Evolutionary conservation across 2,329 filamentous ascomycete species (phyloP).

Genomic region (Aspergillus glaucus): DNA sequence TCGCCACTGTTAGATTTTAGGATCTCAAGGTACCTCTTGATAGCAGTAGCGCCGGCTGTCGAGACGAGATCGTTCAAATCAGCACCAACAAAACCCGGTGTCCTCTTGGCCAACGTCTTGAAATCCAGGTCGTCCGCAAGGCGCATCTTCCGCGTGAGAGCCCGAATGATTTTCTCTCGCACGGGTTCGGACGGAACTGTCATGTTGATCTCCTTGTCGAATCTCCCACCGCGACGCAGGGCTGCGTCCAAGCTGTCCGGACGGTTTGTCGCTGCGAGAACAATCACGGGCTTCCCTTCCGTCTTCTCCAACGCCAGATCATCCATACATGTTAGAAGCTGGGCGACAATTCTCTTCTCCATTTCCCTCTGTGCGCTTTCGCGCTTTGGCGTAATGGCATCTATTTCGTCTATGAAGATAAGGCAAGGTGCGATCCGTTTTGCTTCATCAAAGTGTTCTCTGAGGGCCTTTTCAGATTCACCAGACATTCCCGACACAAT

Average conservation of each 20-base stretch:
- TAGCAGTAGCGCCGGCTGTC: slow-evolving; percentile 59
- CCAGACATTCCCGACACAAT: slow-evolving; percentile 83
- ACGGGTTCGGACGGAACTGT: slow-evolving; percentile 75
- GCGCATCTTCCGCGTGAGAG: slow-evolving; percentile 60
- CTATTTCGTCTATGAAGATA: slow-evolving; percentile 87
- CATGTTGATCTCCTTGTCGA: slow-evolving; percentile 79
- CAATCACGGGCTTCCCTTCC: slow-evolving; percentile 72
- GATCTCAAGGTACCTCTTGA: slow-evolving; percentile 53
- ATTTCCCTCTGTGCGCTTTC: slow-evolving; percentile 80
- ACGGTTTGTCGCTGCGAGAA: slow-evolving; percentile 84
- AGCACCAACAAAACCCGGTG: slow-evolving; percentile 87
- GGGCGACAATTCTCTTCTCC: slow-evolving; percentile 78
- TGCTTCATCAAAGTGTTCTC: slow-evolving; percentile 82
- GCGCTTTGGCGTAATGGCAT: slow-evolving; percentile 80
- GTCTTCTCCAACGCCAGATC: slow-evolving; percentile 66
- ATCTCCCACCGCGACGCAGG: slow-evolving; percentile 65
- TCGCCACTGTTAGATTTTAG: slow-evolving; percentile 42
- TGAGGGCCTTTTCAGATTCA: slow-evolving; percentile 79
- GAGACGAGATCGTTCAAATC: slow-evolving; percentile 70
- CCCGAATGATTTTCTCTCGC: slow-evolving; percentile 69
- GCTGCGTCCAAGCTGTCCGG: slow-evolving; percentile 80
- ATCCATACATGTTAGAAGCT: slow-evolving; percentile 82
- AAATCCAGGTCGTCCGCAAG: slow-evolving; percentile 69
- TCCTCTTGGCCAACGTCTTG: slow-evolving; percentile 67
- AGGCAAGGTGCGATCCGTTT: slow-evolving; percentile 79